Evolutionary conservation across 2,329 filamentous ascomycete genomes (phyloP).

Genomic region (Phyllosticta citrichinensis): DNA sequence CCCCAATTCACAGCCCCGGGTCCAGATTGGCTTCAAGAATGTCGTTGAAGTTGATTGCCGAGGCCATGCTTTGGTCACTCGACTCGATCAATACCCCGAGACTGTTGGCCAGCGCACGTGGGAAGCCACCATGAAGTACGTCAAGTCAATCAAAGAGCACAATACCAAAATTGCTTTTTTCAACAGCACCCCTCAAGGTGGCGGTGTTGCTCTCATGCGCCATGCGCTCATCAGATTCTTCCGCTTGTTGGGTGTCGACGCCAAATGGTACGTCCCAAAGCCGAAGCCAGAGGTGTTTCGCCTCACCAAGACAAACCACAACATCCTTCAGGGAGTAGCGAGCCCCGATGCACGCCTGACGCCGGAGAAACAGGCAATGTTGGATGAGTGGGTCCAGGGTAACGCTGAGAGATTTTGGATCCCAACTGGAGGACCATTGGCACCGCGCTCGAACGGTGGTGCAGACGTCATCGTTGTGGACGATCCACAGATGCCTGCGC

Average conservation of each 20-base stretch:
- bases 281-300: constrained; percentile 70
- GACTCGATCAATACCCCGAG: constrained; percentile 46
- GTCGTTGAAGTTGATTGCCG: constrained; percentile 60
- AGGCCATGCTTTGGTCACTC: constrained; percentile 52
- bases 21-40: constrained; percentile 57
- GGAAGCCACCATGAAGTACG: constrained; percentile 54
- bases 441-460: constrained; percentile 55
- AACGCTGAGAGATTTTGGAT: constrained; percentile 72
- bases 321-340: constrained; percentile 74
- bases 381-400: constrained; percentile 61
- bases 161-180: constrained; percentile 67
- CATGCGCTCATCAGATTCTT: constrained; percentile 68
- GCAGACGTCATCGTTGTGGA: constrained; percentile 71
- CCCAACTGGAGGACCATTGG: constrained; percentile 55
- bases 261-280: constrained; percentile 71
- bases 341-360: constrained; percentile 55
- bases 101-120: constrained; percentile 56
- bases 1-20: constrained; percentile 57
- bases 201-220: constrained; percentile 72
- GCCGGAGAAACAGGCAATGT: constrained; percentile 48
- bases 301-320: constrained; percentile 81
- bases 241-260: constrained; percentile 54
- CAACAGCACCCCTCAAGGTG: constrained; percentile 72
- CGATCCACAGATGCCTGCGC: constrained; percentile 73
- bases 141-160: constrained; percentile 50